These are phyloP conservation scores for Przewalskia tangutica DNA, from an alignment of 257 asterid species.

Conservation along the genomic window DNA sequence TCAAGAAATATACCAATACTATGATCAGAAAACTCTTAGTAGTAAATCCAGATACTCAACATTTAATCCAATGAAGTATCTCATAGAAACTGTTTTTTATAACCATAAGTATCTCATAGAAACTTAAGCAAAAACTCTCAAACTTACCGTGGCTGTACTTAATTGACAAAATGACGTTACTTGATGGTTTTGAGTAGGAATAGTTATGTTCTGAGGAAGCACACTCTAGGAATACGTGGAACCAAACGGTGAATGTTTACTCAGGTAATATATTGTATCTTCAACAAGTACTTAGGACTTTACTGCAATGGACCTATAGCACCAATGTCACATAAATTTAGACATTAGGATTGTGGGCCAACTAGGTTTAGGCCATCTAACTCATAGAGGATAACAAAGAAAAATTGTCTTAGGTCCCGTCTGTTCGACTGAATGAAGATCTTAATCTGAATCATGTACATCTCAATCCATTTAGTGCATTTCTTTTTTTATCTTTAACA, in stretches of 20 bases:
- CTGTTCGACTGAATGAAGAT: background rate
- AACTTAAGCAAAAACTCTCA: background rate
- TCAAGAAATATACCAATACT: background rate
- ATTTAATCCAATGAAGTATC: conserved; percentile 2
- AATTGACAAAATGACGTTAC: background rate
- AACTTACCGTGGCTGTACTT: background rate
- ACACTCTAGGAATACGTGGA: background rate
- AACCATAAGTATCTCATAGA: too few species aligned
- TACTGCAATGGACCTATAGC: background rate
- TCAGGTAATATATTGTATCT: background rate
- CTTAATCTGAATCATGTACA: background rate
- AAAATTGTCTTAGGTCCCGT: background rate
- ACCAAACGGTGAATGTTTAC: background rate
- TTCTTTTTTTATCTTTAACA: background rate
- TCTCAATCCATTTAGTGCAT: background rate
- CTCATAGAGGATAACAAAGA: background rate
- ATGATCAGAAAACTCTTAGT: background rate
- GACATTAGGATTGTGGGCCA: background rate
- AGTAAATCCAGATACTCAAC: background rate
- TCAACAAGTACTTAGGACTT: background rate
- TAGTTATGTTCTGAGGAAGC: background rate
- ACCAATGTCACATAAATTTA: background rate
- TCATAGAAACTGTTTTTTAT: background rate
- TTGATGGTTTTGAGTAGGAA: background rate
- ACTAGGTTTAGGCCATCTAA: background rate